These are phyloP conservation scores for Tarenaya hassleriana DNA, from an alignment of 345 rosid genomes.

Conservation along the genomic window DNA sequence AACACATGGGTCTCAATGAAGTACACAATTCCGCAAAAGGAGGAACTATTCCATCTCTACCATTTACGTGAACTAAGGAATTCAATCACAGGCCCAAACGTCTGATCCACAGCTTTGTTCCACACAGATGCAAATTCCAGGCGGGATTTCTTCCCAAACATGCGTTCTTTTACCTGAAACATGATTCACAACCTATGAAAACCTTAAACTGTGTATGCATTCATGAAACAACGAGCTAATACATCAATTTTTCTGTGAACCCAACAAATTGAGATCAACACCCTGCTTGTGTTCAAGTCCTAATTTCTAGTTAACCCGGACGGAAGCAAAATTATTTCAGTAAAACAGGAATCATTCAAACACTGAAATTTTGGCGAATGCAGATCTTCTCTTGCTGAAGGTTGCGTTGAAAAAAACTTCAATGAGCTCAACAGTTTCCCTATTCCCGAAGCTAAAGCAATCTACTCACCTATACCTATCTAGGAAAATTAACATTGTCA, in stretches of 20 bases:
- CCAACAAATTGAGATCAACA: no score
- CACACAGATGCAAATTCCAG: constrained; percentile 55
- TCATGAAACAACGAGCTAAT: background rate
- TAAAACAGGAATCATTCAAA: no score
- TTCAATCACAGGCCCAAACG: constrained; percentile 59
- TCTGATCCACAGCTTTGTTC: constrained; percentile 81
- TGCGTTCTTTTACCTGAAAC: constrained; percentile 48
- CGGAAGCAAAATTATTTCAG: no score
- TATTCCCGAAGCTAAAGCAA: constrained; percentile 1
- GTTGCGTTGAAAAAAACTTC: background rate
- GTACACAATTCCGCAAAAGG: constrained; percentile 6
- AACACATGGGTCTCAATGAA: background rate
- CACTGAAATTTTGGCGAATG: no score
- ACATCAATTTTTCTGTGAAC: no score
- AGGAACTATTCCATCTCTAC: constrained; percentile 29
- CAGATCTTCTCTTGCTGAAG: no score
- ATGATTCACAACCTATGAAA: no score
- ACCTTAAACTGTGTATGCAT: background rate
- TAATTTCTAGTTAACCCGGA: no score
- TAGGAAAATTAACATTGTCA: background rate
- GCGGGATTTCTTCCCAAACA: constrained; percentile 53
- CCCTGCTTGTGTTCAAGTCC: no score
- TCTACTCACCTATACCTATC: background rate
- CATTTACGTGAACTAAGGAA: constrained; percentile 61
- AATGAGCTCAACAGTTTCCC: background rate